Percentiles rank a stretch among this genome's conserved stretches.
These are phyloP conservation scores for Nicotiana undulata DNA, from an alignment of 257 asterid genomes.

Conservation along the genomic window DNA sequence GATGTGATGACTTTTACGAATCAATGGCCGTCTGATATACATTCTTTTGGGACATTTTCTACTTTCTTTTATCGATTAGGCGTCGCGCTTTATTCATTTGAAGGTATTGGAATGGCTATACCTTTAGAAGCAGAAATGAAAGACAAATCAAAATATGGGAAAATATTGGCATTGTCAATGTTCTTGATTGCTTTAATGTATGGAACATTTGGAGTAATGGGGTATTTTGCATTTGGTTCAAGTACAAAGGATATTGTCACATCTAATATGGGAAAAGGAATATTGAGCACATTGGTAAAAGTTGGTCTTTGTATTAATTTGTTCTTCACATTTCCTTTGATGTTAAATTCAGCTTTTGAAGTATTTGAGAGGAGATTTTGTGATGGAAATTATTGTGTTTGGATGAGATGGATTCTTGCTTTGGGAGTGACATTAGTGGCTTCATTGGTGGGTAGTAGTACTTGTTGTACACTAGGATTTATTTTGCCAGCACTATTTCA, in stretches of 20 bases:
- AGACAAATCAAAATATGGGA: conserved; percentile 18
- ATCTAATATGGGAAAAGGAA: conserved; percentile 16
- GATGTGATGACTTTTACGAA: conserved; percentile 3
- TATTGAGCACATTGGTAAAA: conserved; percentile 13
- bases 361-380: conserved; percentile 21
- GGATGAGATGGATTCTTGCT: conserved; percentile 23
- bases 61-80: conserved; percentile 22
- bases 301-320: conserved; percentile 21
- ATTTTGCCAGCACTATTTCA: conserved; percentile 24
- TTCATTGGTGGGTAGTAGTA: conserved; percentile 20
- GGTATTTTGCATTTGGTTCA: conserved; percentile 22
- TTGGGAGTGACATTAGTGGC: conserved; percentile 14
- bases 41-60: conserved; percentile 14
- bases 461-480: conserved; percentile 19
- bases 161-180: conserved; percentile 10
- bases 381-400: conserved; percentile 15
- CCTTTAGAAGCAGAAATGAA: conserved; percentile 19
- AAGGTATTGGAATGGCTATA: conserved; percentile 23
- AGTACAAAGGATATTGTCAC: conserved; percentile 18
- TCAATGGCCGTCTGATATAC: background rate
- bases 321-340: conserved; percentile 22
- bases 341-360: conserved; percentile 23
- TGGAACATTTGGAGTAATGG: conserved; percentile 17
- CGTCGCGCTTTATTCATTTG: conserved; percentile 21
- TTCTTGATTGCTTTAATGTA: conserved; percentile 12